A percentile compares a stretch with the other conserved stretches of the same genome.
Evolutionary conservation across 2,329 filamentous ascomycete genomes (phyloP).

Genomic region (Penicillium sp.): DNA sequence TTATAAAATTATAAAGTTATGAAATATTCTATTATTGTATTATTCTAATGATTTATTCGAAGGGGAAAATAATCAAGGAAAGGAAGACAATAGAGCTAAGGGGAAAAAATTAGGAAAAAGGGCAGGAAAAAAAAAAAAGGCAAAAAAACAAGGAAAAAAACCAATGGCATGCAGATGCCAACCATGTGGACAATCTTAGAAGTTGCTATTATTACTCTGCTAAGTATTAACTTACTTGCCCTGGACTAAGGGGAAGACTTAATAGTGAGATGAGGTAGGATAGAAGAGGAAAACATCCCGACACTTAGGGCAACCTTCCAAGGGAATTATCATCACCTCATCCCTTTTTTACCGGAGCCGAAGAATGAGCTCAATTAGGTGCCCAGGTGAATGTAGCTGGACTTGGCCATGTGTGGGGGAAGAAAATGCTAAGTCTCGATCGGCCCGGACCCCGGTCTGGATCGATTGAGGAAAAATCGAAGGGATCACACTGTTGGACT

Average conservation of each 20-base stretch:
- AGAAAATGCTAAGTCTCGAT: slow-evolving; percentile 6
- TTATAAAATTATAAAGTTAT: not conserved
- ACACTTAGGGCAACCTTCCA: no score
- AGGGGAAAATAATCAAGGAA: not conserved
- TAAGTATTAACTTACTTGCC: not conserved
- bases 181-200: slow-evolving; percentile 29
- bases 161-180: slow-evolving; percentile 31
- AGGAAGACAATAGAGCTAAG: not conserved
- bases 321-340: no score
- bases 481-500: not conserved
- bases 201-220: slow-evolving; percentile 15
- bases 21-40: not conserved
- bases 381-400: not conserved
- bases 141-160: not conserved
- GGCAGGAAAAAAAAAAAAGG: not conserved
- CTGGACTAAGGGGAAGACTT: not conserved
- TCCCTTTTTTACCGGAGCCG: slow-evolving; percentile 9
- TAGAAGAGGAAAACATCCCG: no score
- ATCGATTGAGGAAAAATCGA: slow-evolving; percentile 1
- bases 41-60: not conserved
- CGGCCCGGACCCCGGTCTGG: slow-evolving; percentile 11
- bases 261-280: not conserved
- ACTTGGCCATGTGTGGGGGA: not conserved
- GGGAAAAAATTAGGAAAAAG: slow-evolving; percentile 1
- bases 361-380: slow-evolving; percentile 10